Conservation (phyloP, 345 rosid genomes). For the Pugionium dolabratum region DNA sequence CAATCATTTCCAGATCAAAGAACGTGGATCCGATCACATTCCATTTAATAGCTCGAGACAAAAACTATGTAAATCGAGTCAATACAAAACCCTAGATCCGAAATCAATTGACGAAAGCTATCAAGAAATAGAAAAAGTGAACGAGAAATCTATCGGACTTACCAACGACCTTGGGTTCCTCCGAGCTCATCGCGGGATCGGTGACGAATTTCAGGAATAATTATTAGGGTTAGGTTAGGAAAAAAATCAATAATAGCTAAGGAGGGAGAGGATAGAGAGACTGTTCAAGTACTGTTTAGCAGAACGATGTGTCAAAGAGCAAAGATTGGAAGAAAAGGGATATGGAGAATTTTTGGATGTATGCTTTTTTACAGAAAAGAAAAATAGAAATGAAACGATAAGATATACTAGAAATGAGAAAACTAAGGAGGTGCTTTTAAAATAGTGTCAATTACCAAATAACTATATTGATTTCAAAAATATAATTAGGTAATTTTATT, state of each 20-base stretch:
- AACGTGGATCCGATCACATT: conserved; percentile 27
- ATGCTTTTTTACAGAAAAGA: no score
- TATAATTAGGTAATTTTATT: no score
- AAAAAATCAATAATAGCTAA: not conserved
- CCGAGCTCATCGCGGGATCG: conserved; percentile 36
- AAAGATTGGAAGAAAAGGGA: not conserved
- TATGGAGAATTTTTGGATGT: not conserved
- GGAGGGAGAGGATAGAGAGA: conserved; percentile 11
- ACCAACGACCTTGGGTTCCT: conserved; percentile 43
- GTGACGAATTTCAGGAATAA: not conserved
- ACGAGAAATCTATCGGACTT: conserved; percentile 12
- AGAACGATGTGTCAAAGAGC: conserved; percentile 23
- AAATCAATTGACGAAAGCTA: not conserved
- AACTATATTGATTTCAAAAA: no score
- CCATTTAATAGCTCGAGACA: not conserved
- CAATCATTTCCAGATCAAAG: not conserved
- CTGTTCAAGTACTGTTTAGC: conserved; percentile 9
- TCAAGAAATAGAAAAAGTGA: not conserved
- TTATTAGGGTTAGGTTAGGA: conserved; percentile 23
- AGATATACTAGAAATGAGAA: no score
- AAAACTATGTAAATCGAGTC: conserved; percentile 9
- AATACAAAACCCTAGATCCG: conserved; percentile 30
- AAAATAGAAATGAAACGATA: no score
- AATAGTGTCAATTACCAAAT: no score
- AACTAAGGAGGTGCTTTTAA: no score